Base-by-base conservation (phyloP, 2,329 filamentous ascomycete species). In the Pyrenochaeta sp. region DNA sequence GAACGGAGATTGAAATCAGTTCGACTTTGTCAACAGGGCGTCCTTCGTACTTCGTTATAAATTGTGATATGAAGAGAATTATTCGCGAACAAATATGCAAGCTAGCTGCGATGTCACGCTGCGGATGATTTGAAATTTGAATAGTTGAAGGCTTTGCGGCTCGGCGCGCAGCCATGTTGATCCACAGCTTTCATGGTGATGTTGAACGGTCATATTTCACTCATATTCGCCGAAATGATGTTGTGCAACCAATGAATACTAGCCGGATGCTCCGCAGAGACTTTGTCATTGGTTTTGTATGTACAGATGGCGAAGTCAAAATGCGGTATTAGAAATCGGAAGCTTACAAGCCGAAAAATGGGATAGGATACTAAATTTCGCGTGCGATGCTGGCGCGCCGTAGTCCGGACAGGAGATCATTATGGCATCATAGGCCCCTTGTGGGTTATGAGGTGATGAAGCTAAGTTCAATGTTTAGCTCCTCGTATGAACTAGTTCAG, bases 201-300 rank as follows among this genome's bases (percentile, higher is more conserved):
- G 34, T 44, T 43, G 15, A 47, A 48, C 49, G 15, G 47, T 52
- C 32, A 50, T 27, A 39, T 43, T 30, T 30, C 28, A 5, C 9
- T 9, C 28, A 30, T 30, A 30, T 30, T 30, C 34, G 55, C 48
- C 36, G 43, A 36, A 32, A 32, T 50, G 28, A 58, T 30, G 50
- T 56, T 45, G 56, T 63, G 54, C 36, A 40, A 56, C 64, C 49
- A 52, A 58, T 53, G 28, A 30, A 39, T 43, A 37, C 13, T n/a
- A 30, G 13, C 37, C 15, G 43, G 49, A 39, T 10, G 2, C 45
- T 49, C 40, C 28, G 42, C 25, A 13, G 51, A 37, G n/a, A 42
- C 44, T 13, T 48, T 32, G 15, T 24, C 28, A 30, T 46, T 36
- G 27, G 7, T 27, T 42, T 10, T 30, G 30, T 27, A 36, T 50